These are phyloP conservation scores for Elsinoe arachidis DNA, from an alignment of 2,329 filamentous ascomycete species.

Conservation along the genomic window DNA sequence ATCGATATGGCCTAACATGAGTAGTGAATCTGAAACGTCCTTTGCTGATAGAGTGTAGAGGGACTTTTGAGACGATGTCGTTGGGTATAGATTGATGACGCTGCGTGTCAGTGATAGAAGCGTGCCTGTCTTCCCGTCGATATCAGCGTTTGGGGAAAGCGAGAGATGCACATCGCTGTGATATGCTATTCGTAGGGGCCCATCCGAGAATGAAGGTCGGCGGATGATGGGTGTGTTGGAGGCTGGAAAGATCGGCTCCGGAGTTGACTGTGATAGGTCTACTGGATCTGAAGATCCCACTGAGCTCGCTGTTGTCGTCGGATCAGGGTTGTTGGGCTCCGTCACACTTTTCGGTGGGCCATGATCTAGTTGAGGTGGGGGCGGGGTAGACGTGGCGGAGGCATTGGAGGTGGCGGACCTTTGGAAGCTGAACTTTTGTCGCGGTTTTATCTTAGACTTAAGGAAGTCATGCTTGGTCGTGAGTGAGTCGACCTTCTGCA, in stretches of 20 bases:
- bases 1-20: constrained; percentile 68
- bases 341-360: neutral
- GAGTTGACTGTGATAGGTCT: neutral
- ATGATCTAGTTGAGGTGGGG: neutral
- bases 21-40: constrained; percentile 58
- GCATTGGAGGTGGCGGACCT: constrained; percentile 26
- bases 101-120: constrained; percentile 61
- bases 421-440: constrained; percentile 56
- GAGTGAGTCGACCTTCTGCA: neutral
- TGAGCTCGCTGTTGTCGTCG: neutral
- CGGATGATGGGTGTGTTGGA: constrained; percentile 20
- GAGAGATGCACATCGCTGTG: constrained; percentile 66
- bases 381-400: constrained; percentile 1
- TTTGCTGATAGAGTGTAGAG: constrained; percentile 53
- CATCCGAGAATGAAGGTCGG: constrained; percentile 50
- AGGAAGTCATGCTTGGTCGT: neutral
- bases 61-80: constrained; percentile 32
- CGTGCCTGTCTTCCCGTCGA: constrained; percentile 50
- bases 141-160: constrained; percentile 62
- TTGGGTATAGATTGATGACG: constrained; percentile 71
- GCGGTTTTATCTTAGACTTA: constrained; percentile 52
- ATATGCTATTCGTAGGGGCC: constrained; percentile 33
- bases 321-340: neutral
- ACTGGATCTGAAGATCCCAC: neutral
- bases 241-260: neutral